phyloP scores from a whole-genome alignment of 768 basidiomycete genomes.

The Macrolepiota dolichaula region DNA sequence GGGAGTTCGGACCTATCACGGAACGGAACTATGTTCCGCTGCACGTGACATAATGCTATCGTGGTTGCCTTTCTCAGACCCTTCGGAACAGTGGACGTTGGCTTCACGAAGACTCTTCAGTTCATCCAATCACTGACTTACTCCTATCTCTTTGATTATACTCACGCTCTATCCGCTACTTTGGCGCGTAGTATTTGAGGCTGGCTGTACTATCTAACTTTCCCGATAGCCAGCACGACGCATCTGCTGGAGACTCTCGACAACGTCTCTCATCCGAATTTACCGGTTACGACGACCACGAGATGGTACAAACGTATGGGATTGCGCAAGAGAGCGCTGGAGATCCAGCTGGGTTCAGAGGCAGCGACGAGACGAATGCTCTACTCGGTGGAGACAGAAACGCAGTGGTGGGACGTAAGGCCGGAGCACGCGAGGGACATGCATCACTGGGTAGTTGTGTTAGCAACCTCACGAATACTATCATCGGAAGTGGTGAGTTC shows the following conservation, averaged over 20 bases:
- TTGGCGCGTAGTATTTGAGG: background rate
- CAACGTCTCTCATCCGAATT: background rate
- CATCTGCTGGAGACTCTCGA: background rate
- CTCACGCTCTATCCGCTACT: background rate
- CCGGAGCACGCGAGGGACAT: constrained; percentile 50
- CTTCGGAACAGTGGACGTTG: background rate
- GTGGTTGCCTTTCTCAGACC: background rate
- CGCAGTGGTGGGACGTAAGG: constrained; percentile 16
- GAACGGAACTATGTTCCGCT: background rate
- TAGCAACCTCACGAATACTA: constrained; percentile 85
- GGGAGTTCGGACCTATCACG: background rate
- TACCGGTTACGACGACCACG: constrained; percentile 26
- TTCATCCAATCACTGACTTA: background rate
- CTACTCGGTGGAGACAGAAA: constrained; percentile 48
- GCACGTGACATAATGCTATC: background rate
- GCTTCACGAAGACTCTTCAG: background rate
- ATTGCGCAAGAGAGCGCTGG: constrained; percentile 35
- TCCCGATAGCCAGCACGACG: background rate
- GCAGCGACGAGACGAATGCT: constrained; percentile 50
- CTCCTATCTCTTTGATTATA: background rate
- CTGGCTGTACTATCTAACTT: background rate
- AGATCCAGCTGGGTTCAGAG: constrained; percentile 20
- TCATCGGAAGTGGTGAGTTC: constrained; percentile 81
- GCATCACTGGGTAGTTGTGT: constrained; percentile 67
- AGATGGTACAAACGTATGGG: constrained; percentile 74